phyloP scores from a whole-genome alignment of 352 stramenopile genomes.

The Pseudoperonospora humuli region DNA sequence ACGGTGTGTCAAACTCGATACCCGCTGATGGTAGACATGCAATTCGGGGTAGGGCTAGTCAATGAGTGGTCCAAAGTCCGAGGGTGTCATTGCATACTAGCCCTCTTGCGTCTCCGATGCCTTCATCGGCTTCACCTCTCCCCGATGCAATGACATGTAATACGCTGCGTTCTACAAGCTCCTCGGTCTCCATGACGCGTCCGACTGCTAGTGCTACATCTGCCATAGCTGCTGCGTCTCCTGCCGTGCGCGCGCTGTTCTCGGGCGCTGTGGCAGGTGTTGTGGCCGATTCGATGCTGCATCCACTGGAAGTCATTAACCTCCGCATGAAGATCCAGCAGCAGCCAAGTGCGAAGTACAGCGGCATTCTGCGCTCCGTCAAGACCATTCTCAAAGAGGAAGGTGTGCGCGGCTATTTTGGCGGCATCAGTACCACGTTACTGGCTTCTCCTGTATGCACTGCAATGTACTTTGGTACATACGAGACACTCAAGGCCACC shows the following conservation, averaged over 20 bases:
- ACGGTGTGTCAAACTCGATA: no score
- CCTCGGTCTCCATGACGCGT: conserved; percentile 2
- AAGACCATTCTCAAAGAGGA: conserved; percentile 67
- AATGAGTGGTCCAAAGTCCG: no score
- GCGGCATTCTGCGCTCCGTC: conserved; percentile 46
- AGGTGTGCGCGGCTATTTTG: conserved; percentile 64
- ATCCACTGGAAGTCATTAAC: conserved; percentile 79
- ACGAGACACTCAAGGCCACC: conserved; percentile 65
- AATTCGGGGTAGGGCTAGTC: no score
- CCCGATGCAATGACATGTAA: conserved; percentile 25
- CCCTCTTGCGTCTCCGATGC: conserved; percentile 3
- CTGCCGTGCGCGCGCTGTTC: conserved; percentile 50
- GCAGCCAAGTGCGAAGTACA: conserved; percentile 44
- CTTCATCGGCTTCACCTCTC: conserved; percentile 5
- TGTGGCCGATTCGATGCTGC: conserved; percentile 66
- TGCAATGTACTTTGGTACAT: conserved; percentile 69
- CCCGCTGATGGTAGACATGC: no score
- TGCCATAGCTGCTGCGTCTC: conserved; percentile 22
- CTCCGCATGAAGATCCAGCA: conserved; percentile 79
- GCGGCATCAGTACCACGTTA: conserved; percentile 63
- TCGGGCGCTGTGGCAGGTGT: conserved; percentile 65
- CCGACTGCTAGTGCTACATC: conserved; percentile 29
- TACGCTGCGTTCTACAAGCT: conserved; percentile 11
- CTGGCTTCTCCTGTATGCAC: conserved; percentile 63
- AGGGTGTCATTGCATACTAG: no score